These are phyloP conservation scores for Neurospora africana DNA, from an alignment of 495 filamentous ascomycete genomes.

Conservation along the genomic window DNA sequence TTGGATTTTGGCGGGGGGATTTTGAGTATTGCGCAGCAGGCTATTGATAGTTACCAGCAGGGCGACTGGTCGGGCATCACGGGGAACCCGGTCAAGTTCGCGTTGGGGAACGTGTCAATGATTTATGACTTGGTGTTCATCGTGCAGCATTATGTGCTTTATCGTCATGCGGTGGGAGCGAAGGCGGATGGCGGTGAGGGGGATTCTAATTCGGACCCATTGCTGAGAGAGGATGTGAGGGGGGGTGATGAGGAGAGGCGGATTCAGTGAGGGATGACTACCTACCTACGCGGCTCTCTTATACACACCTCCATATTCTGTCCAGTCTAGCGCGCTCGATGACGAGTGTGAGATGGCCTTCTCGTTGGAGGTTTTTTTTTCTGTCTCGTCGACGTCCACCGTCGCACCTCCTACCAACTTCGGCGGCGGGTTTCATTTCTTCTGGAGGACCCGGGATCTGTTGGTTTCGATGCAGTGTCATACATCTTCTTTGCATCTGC, in stretches of 20 bases:
- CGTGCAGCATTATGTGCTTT: conserved; percentile 76
- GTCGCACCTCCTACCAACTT: neutral
- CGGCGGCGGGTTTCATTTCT: neutral
- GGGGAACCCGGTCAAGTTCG: conserved; percentile 87
- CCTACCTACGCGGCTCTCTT: neutral
- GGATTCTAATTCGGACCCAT: conserved; percentile 6
- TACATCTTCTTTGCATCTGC: neutral
- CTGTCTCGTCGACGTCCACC: neutral
- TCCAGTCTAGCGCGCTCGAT: neutral
- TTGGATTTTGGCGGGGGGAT: conserved; percentile 73
- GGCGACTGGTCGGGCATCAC: conserved; percentile 79
- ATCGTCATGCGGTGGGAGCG: conserved; percentile 31
- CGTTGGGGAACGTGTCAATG: conserved; percentile 70
- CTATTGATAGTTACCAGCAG: conserved; percentile 76
- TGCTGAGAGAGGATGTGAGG: conserved; percentile 20
- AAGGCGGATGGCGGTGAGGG: conserved; percentile 21
- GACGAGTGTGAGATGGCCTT: neutral
- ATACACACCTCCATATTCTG: neutral
- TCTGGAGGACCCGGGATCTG: neutral
- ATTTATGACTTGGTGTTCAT: conserved; percentile 83
- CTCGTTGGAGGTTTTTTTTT: neutral
- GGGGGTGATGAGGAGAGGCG: conserved; percentile 23
- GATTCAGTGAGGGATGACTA: conserved; percentile 17
- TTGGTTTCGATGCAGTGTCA: neutral
- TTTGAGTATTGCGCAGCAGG: conserved; percentile 70